These are phyloP conservation scores for Trapa bicornis DNA, from an alignment of 345 rosid species.

Conservation along the genomic window DNA sequence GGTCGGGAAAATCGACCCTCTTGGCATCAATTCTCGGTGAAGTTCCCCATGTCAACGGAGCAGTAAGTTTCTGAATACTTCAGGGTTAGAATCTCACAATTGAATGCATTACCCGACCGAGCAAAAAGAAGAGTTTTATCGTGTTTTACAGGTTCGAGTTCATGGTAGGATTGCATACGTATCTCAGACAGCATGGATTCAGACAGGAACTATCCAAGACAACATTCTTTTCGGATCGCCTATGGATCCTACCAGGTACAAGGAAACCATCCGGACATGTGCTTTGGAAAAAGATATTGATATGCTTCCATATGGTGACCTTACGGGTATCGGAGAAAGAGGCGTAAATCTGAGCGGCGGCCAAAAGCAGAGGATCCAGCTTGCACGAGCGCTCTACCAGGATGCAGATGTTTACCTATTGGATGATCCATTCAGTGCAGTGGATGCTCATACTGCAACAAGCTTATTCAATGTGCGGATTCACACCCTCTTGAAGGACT, in stretches of 20 bases:
- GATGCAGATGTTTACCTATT: conserved; percentile 47
- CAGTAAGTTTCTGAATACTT: conserved; percentile 14
- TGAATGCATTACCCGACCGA: not conserved
- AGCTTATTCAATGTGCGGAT: conserved; percentile 27
- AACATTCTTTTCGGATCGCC: conserved; percentile 41
- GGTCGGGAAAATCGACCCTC: conserved; percentile 53
- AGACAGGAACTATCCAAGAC: conserved; percentile 35
- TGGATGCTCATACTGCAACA: conserved; percentile 50
- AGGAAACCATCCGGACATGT: conserved; percentile 26
- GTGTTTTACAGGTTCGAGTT: conserved; percentile 18
- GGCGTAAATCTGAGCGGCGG: conserved; percentile 57
- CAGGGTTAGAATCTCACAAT: not conserved
- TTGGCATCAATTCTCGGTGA: conserved; percentile 45
- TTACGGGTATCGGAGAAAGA: conserved; percentile 41
- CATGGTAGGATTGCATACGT: conserved; percentile 43
- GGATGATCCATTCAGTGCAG: conserved; percentile 57
- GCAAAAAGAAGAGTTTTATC: not conserved
- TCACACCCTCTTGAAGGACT: not conserved
- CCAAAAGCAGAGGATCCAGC: conserved; percentile 48
- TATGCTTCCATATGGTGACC: conserved; percentile 37
- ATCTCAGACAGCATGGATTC: conserved; percentile 50
- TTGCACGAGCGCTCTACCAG: conserved; percentile 46
- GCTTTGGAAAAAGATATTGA: conserved; percentile 36
- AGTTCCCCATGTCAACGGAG: conserved; percentile 36
- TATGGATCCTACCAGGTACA: conserved; percentile 26